Conservation (phyloP, 371 early-diverging fungal genomes). For the Mucor mucedo region DNA sequence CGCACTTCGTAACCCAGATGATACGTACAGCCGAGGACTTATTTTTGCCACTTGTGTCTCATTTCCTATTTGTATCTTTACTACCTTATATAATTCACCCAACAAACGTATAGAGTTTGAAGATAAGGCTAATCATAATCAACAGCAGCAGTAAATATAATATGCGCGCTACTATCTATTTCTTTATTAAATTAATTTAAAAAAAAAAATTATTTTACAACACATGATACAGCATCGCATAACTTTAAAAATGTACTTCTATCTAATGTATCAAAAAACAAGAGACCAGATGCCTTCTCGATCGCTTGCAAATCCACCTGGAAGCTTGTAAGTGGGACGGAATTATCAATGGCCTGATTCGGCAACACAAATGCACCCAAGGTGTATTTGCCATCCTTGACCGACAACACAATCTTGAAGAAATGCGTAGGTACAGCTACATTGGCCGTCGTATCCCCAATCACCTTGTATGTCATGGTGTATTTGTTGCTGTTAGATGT, state of each 20-base stretch:
- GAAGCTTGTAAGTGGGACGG: constrained; percentile 66
- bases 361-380: constrained; percentile 84
- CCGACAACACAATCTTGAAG: constrained; percentile 77
- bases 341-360: constrained; percentile 68
- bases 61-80: constrained; percentile 37
- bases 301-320: constrained; percentile 69
- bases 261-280: constrained; percentile 70
- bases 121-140: constrained; percentile 11
- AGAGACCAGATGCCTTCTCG: constrained; percentile 76
- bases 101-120: constrained; percentile 47
- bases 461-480: constrained; percentile 64
- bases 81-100: constrained; percentile 38
- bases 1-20: constrained; percentile 41
- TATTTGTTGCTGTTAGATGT: constrained; percentile 19
- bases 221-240: constrained; percentile 29
- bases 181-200: background rate
- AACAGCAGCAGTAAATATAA: constrained; percentile 12
- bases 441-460: constrained; percentile 79
- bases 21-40: constrained; percentile 38
- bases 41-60: constrained; percentile 37
- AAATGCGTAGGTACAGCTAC: constrained; percentile 93
- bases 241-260: constrained; percentile 41
- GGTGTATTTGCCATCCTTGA: constrained; percentile 40
- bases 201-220: constrained; percentile 1
- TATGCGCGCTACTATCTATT: no score